Base-by-base conservation (phyloP, 2,329 filamentous ascomycete genomes). In the Aaosphaeria pasadenensis region DNA sequence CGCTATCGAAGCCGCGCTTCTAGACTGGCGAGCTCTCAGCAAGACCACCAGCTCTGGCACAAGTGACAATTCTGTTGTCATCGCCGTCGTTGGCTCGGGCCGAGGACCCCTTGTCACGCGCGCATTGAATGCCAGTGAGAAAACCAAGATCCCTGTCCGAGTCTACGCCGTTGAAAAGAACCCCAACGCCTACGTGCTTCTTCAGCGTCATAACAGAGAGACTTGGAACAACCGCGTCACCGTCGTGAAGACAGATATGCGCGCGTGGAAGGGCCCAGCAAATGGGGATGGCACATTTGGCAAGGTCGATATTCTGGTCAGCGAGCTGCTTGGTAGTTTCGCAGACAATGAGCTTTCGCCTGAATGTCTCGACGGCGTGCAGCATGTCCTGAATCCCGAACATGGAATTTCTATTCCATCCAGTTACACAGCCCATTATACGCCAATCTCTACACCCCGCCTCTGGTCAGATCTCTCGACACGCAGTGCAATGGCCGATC, bases 161-260 rank as follows among this genome's bases (percentile, higher is more conserved):
- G 81, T 95, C 41, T 97, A 91, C 85, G 94, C 89, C 0, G 84
- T 99, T 4, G 94, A 99, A 72, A 99, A 99, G 79, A 99, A 99
- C 71, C 94, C 90, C 4, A 97, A 99, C 64, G 94, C 94, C 1
- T 97, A 92, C 66, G 91, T 99, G 5, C 85, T 96, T 56, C 82
- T 99, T 2, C 84, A 96, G 52, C 82, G 89, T 28, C 90, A 95
- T 64, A 97, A 97, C 63, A 79, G 86, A 54, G 82, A 80, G 13
- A 66, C 73, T n/a, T 99, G 94, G 94, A 80, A 77, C 48, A 84
- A 85, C 24, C 81, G 80, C 45, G 92, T 96, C 17, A 91, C 86
- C 1, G 83, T 99, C 31, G 86, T 97, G 55, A 95, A 96, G 73
- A 95, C 91, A 1, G 94, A 99, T 68, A 99, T 99, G 94, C 86